phyloP scores from a whole-genome alignment of 352 stramenopile genomes.

The Phytophthora hybrid region DNA sequence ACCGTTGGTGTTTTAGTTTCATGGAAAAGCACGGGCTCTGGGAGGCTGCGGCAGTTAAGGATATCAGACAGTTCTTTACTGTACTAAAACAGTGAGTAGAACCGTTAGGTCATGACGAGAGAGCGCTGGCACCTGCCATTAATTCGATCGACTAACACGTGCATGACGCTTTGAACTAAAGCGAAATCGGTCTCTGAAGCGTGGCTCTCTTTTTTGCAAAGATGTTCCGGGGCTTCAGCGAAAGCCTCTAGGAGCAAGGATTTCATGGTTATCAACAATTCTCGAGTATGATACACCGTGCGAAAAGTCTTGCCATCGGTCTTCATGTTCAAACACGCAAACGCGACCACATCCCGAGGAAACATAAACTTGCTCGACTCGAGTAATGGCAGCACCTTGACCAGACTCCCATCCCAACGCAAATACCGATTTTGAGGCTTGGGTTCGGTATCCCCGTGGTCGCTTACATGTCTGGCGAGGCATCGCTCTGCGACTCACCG shows the following conservation, averaged over 20 bases:
- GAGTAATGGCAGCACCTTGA: conserved; percentile 44
- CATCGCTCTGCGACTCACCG: too few species aligned
- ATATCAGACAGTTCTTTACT: too few species aligned
- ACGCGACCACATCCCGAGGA: conserved; percentile 38
- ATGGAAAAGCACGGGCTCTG: background rate
- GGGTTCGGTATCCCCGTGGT: background rate
- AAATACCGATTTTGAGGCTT: conserved; percentile 23
- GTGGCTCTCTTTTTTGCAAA: background rate
- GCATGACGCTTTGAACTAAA: conserved; percentile 25
- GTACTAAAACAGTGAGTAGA: too few species aligned
- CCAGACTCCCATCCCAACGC: conserved; percentile 43
- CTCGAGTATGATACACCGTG: conserved; percentile 53
- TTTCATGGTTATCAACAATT: conserved; percentile 33
- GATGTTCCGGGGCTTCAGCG: background rate
- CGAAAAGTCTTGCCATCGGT: conserved; percentile 25
- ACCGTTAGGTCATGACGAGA: too few species aligned
- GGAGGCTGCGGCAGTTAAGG: too few species aligned
- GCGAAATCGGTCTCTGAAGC: background rate
- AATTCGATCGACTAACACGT: conserved; percentile 6
- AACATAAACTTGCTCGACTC: conserved; percentile 30
- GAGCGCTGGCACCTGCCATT: too few species aligned
- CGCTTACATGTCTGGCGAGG: background rate
- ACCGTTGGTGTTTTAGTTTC: background rate
- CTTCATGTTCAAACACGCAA: conserved; percentile 47
- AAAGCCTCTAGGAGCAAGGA: conserved; percentile 30